These are phyloP conservation scores for Phialophora expanda DNA, from an alignment of 2,329 filamentous ascomycete species.

Conservation along the genomic window DNA sequence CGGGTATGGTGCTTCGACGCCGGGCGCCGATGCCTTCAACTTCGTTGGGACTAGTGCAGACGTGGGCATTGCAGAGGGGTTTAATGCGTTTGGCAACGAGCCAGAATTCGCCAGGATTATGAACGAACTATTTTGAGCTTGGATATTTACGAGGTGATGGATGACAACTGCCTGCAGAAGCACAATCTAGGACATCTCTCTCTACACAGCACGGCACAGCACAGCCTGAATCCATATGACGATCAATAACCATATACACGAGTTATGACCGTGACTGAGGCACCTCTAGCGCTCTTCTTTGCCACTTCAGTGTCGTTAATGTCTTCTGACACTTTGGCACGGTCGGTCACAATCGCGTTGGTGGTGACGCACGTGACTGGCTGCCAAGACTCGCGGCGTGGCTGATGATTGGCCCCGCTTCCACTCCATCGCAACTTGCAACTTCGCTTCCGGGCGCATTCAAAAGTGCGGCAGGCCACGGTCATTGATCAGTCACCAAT, in stretches of 20 bases:
- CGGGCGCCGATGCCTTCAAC: constrained; percentile 43
- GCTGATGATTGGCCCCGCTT: constrained; percentile 8
- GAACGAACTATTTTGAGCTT: constrained; percentile 61
- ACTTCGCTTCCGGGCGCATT: constrained; percentile 17
- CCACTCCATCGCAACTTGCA: constrained; percentile 12
- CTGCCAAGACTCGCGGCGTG: background rate
- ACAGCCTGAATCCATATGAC: background rate
- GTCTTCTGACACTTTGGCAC: background rate
- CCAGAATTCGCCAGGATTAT: constrained; percentile 65
- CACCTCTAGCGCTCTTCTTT: background rate
- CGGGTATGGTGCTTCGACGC: constrained; percentile 49
- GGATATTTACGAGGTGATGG: background rate
- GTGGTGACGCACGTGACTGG: constrained; percentile 1
- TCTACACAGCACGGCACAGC: background rate
- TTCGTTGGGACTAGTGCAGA: constrained; percentile 43
- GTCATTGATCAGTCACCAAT: background rate
- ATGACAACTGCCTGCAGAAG: background rate
- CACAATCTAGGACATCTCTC: background rate
- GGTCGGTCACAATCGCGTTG: background rate
- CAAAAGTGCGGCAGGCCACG: constrained; percentile 15
- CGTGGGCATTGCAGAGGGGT: constrained; percentile 29
- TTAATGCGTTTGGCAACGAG: constrained; percentile 56
- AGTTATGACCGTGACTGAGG: background rate
- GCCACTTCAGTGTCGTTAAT: background rate
- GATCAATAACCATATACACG: background rate